Evolutionary conservation across 495 filamentous ascomycete genomes (phyloP), one percentile per base, ranked within the genome.

Genomic region (Talaromyces thailandensis): DNA sequence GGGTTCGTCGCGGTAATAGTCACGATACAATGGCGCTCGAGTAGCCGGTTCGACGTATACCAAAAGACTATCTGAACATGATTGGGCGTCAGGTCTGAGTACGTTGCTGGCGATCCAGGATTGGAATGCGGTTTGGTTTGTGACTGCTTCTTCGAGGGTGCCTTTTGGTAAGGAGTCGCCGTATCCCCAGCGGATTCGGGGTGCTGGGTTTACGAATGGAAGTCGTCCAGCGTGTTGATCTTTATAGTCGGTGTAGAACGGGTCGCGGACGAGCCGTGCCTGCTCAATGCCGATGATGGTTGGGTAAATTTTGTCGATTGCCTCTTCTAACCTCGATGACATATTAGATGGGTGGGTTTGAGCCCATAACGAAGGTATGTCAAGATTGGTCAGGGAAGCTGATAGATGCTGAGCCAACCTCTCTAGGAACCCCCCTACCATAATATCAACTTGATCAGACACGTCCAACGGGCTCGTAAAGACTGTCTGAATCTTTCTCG

Each of bases 171-270:
- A 3, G 9, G 50, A 53, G 24, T 82, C 78, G 28, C 79, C 84
- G 66, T 74, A 86, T 0, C 69, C 71, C 84, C 85, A 89, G 7
- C 85, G 79, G 2, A 73, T 63, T 4, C 84, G 65, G 2, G 84
- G 84, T 0, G 69, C 74, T 1, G 83, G 83, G 65, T 85, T 78
- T 24, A 86, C 71, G 58, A 83, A 85, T 1, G 83, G 83, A 1
- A 60, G 67, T 29, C 79, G 77, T 37, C 79, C 81, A 18, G 72
- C 70, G 62, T 82, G 66, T 4, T 69, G 66, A 8, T 75, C 73
- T 1, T 74, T 81, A 55, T 84, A 85, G 65, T 82, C 81, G 4
- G 69, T 68, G 63, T 79, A 84, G 61, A 86, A 81, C 0, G 83
- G 81, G 2, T 72, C 67, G 4, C 76, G 74, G 24, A 85, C 67